Base-by-base conservation (phyloP, 2,329 filamentous ascomycete genomes). In the Aspergillus japonicus region DNA sequence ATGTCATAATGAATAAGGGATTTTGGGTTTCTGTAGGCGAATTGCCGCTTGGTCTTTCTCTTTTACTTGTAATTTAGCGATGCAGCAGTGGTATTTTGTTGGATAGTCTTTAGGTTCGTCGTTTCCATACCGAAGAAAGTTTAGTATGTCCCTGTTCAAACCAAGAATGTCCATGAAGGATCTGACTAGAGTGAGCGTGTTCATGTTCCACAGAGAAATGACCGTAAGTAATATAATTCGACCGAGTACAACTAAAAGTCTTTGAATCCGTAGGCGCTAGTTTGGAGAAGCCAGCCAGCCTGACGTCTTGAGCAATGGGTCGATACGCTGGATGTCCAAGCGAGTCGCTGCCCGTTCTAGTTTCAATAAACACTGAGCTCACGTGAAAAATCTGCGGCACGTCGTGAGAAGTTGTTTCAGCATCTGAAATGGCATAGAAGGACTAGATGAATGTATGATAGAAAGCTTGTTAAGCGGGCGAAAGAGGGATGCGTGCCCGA, bases 11-110 rank as follows among this genome's bases (percentile, higher is more conserved):
- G 39, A 44, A 6, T 6, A 47, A 21, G 26, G 16, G 55, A 19
- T 24, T 7, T 44, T 42, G 24, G 48, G 19, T 51, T 56, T 47
- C 19, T 55, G 57, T 48, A 21, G 53, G 35, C 24, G 42, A 52
- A 47, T 56, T 58, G 58, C 55, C 58, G 59, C 64, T 55, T 61
- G 50, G 35, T 21, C 35, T 51, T 24, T 54, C 19, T 62, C 33
- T 14, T 35, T 60, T 60, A 56, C 52, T 60, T 42, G 39, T 44
- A 54, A 26, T 39, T 56, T n/a, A 51, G 52, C 14, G 48, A 56
- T 50, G 26, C 11, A 50, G 21, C 23, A 53, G n/a, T 47, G 50
- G 21, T 8, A 29, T 21, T 29, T 54, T 16, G 50, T 48, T 50
- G 42, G 14, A 54, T 54, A 39, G 8, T 19, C 23, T 58, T 50